phyloP scores from a whole-genome alignment of 2,329 filamentous ascomycete genomes.

The Trichoderma oligosporum region DNA sequence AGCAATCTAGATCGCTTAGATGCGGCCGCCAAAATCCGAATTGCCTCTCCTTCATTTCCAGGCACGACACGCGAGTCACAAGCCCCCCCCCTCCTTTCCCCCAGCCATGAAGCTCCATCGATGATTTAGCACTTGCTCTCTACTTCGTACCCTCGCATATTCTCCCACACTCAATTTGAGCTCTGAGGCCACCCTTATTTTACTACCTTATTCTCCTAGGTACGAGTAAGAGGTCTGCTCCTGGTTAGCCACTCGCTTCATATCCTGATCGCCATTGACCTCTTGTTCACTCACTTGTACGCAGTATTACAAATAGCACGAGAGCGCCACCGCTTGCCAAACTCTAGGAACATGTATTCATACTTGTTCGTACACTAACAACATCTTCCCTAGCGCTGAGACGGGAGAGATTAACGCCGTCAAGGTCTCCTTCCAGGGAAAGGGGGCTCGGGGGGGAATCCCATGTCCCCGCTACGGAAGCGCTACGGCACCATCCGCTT shows the following conservation, averaged over 20 bases:
- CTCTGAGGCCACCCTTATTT: too few relatives aligned
- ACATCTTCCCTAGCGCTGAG: background rate
- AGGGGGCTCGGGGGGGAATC: too few relatives aligned
- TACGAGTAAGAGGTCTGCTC: background rate
- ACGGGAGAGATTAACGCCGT: background rate
- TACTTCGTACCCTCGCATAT: too few relatives aligned
- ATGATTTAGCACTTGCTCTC: too few relatives aligned
- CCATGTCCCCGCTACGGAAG: background rate
- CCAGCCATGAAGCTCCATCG: too few relatives aligned
- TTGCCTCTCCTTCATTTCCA: background rate
- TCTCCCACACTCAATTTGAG: too few relatives aligned
- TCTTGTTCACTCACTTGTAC: background rate
- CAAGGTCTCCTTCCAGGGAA: background rate
- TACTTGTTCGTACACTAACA: background rate
- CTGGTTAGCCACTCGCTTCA: background rate
- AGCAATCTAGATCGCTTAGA: slow-evolving; percentile 12
- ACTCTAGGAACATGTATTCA: too few relatives aligned
- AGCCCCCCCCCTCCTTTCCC: too few relatives aligned
- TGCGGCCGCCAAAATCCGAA: background rate
- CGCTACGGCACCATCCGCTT: slow-evolving; percentile 16
- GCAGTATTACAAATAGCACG: slow-evolving; percentile 2
- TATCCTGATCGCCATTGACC: too few relatives aligned
- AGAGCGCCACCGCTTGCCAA: too few relatives aligned
- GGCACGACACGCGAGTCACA: background rate
- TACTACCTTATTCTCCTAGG: too few relatives aligned